A percentile compares a stretch with the other conserved stretches of the same genome.
Evolutionary conservation across 2,329 filamentous ascomycete species (phyloP).

Genomic region (Leptographium lundbergii): DNA sequence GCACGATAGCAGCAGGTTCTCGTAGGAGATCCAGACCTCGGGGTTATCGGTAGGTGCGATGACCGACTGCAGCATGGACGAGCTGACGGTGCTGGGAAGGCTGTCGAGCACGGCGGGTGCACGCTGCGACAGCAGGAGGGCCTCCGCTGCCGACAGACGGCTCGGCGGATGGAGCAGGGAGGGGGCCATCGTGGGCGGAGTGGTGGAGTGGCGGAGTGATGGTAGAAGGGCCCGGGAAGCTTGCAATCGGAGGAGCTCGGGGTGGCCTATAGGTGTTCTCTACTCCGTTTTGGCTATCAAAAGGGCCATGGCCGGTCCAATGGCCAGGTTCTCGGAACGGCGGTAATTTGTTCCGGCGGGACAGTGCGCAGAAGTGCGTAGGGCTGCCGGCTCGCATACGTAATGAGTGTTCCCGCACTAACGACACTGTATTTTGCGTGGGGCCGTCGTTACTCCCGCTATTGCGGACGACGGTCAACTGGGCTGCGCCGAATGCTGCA

Average conservation of each 20-base stretch:
- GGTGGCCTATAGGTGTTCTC: no score
- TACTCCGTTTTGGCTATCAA: neutral
- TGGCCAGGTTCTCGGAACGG: neutral
- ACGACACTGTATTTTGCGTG: slow-evolving; percentile 1
- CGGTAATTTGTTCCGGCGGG: neutral
- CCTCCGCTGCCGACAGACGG: slow-evolving; percentile 42
- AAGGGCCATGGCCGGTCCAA: neutral
- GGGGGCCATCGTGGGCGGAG: slow-evolving; percentile 27
- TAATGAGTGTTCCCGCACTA: neutral
- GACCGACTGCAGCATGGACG: slow-evolving; percentile 40
- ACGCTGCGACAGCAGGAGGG: slow-evolving; percentile 46
- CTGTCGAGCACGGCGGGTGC: slow-evolving; percentile 43
- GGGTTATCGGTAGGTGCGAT: slow-evolving; percentile 53
- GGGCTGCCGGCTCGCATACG: neutral
- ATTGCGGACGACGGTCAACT: neutral
- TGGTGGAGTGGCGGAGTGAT: neutral
- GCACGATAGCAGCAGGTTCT: slow-evolving; percentile 76
- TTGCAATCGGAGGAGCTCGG: neutral
- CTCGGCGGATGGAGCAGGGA: slow-evolving; percentile 44
- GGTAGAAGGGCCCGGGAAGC: neutral
- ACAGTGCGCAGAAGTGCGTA: neutral
- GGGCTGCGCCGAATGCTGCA: neutral
- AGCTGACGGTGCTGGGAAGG: slow-evolving; percentile 39
- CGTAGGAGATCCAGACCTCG: slow-evolving; percentile 74
- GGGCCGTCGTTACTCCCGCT: neutral